Evolutionary conservation across 2,329 filamentous ascomycete species (phyloP), one percentile per base, ranked within the genome.

Genomic region (Fusarium tjaetaba): DNA sequence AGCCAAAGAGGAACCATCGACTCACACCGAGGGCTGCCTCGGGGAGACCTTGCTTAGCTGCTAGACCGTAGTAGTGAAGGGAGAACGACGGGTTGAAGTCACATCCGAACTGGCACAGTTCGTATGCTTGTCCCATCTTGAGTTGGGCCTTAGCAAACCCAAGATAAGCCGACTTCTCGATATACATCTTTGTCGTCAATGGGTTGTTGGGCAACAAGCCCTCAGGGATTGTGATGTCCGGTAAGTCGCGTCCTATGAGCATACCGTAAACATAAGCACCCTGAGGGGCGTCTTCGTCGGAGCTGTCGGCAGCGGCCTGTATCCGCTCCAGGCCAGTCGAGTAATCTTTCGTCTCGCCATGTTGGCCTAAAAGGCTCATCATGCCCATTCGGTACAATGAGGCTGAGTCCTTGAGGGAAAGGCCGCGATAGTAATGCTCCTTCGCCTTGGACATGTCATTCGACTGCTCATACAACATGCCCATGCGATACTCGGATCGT

Each of bases 1-100:
- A 95, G 6, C 96, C 96, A 79, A 97, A 98, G 34, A 99, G 87
- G 80, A 98, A 99, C 96, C 96, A 99, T 82, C 97, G 96, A 83
- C 96, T 98, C 70, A 99, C 95, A 34, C 96, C 95, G 83, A 99
- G 93, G 68, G 97, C 95, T 1, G 96, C 96, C 81, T 99, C 96
- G 0, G 95, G 88, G 78, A 98, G 95, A 24, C 95, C 96, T 83
- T 98, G 96, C 73, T 93, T 92, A 18, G 96, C 93, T 28, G 96
- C 96, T 38, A 99, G 88, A 42, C 94, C 94, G 79, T 98, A 98
- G 85, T 99, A 99, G 81, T 99, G 96, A 61, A 99, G 84, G 2
- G 96, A 98, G 65, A 97, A 88, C 2, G 94, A 93, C 2, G 96
- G 95, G 78, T 97, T 95, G 82, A 99, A 99, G 73, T 98, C 95